Evolutionary conservation across 768 basidiomycete genomes (phyloP).

Genomic region (Auriscalpium orientale): DNA sequence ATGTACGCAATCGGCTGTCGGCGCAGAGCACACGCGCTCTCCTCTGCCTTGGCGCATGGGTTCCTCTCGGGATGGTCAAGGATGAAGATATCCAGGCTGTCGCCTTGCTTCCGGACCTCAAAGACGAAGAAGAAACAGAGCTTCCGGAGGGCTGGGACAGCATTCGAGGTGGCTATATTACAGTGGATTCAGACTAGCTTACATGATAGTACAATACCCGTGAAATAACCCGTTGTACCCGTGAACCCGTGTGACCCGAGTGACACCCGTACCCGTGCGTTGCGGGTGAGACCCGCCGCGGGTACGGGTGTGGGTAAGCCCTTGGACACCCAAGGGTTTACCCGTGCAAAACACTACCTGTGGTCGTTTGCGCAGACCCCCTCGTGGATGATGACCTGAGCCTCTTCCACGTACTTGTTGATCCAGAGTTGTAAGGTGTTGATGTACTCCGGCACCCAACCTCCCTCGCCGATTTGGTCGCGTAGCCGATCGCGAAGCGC

Average conservation of each 20-base stretch:
- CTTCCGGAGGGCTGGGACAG: background rate
- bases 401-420: too few relatives aligned
- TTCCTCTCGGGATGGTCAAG: background rate
- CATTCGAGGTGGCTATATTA: background rate
- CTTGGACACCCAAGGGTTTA: background rate
- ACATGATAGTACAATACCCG: background rate
- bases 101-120: background rate
- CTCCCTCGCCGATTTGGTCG: too few relatives aligned
- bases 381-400: too few relatives aligned
- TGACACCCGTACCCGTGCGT: background rate
- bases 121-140: background rate
- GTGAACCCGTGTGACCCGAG: background rate
- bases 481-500: too few relatives aligned
- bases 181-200: background rate
- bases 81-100: background rate
- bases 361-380: too few relatives aligned
- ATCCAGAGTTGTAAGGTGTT: too few relatives aligned
- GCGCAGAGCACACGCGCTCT: conserved; percentile 17
- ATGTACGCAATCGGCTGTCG: conserved; percentile 1
- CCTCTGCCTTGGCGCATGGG: conserved; percentile 6
- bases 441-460: too few relatives aligned
- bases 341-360: background rate
- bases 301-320: background rate
- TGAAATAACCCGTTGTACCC: background rate
- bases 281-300: background rate